Evolutionary conservation across 2,329 filamentous ascomycete species (phyloP).

Genomic region (Alternaria rosae): DNA sequence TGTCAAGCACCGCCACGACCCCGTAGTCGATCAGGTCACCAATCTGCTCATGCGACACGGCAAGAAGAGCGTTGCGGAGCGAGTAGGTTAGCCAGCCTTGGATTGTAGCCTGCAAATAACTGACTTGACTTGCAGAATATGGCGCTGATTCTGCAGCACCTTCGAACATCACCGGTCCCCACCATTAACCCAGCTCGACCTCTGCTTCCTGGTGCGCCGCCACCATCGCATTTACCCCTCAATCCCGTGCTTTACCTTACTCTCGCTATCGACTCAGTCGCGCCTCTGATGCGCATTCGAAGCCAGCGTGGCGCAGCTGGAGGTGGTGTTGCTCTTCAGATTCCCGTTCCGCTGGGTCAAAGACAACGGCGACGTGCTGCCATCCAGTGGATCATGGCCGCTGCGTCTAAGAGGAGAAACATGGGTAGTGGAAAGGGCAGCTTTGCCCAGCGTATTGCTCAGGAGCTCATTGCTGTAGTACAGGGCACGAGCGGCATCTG

Average conservation of each 20-base stretch:
- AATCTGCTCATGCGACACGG: constrained; percentile 91
- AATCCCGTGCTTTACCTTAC: constrained; percentile 91
- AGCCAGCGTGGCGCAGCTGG: constrained; percentile 79
- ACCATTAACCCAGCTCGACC: constrained; percentile 74
- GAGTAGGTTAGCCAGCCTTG: constrained; percentile 62
- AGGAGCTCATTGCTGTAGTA: constrained; percentile 85
- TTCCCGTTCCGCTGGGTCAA: constrained; percentile 78
- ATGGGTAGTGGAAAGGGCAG: constrained; percentile 73
- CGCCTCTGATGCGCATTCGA: constrained; percentile 83
- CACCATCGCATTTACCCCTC: constrained; percentile 79
- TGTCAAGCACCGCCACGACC: constrained; percentile 84
- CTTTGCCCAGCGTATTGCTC: constrained; percentile 79
- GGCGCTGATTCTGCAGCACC: constrained; percentile 78
- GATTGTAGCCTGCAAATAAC: not conserved
- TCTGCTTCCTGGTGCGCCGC: constrained; percentile 78
- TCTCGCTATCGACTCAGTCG: constrained; percentile 89
- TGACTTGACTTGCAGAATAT: constrained; percentile 69
- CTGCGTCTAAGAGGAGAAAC: constrained; percentile 79
- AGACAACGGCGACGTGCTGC: constrained; percentile 80
- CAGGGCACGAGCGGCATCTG: constrained; percentile 86
- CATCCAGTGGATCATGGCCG: constrained; percentile 87
- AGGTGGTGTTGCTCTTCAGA: constrained; percentile 82
- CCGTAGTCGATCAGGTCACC: constrained; percentile 84
- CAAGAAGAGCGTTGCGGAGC: constrained; percentile 88
- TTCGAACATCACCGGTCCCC: constrained; percentile 85